Evolutionary conservation across 176 grass and related monocot genomes (phyloP), one percentile per base, ranked within the genome.

Genomic region (Avena insularis): DNA sequence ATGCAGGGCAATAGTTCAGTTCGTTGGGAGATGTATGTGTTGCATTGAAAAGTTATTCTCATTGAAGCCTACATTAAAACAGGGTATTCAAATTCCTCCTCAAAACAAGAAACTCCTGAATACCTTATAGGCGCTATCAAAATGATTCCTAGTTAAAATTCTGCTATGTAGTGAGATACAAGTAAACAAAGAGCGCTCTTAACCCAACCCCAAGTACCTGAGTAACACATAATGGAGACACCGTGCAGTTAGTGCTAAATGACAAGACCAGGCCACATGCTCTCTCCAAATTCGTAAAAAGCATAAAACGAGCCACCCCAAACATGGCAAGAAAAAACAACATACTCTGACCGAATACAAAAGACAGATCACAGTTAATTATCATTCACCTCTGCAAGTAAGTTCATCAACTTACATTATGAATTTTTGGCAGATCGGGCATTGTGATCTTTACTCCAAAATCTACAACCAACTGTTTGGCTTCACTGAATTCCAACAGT

Each of bases 101-200:
- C 15, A 5, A 55, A 35, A 20, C 7, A 55, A 19, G 8, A 55
- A 55, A 54, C 35, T 35, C 53, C 25, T 13, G 45, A 12, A 50
- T n/a, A 19, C 45, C 60, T 59, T 31, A 5, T 77, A 77, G 50
- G 71, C 43, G 56, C 23, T 33, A 72, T 8, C 36, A 38, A 75
- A 84, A 73, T 49, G 17, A 40, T 11, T 29, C 51, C 7, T 43
- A 17, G 5, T 43, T 66, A 25, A 76, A 82, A 25, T 29, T 62
- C 43, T 68, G 46, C 40, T 51, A 55, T 29, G 43, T 33, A 12
- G 33, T 10, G 29, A 73, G 61, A 79, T 75, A 83, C 56, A 9
- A 75, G 74, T 79, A 65, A 79, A 84, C 46, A 77, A 57, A 57
- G 33, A 56, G 72, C 29, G 57, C 75, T 54, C 81, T 46, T 71